Base-by-base conservation (phyloP, 2,329 filamentous ascomycete species). In the Albifimbria verrucaria region DNA sequence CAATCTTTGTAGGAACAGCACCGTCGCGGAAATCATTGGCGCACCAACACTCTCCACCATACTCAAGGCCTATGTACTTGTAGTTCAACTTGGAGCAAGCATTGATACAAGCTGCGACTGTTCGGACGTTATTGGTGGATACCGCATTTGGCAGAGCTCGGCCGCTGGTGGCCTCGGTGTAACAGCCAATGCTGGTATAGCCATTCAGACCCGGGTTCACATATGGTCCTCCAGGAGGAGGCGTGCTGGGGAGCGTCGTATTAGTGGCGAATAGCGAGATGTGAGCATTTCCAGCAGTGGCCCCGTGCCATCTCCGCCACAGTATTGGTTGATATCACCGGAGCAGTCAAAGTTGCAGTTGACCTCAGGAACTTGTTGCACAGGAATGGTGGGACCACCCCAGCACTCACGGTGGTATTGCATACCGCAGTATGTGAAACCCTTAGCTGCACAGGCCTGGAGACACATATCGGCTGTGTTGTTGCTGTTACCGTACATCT, bases 311-410 rank as follows among this genome's bases (percentile, higher is more conserved):
- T 24, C 18, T 48, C 46, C 46, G n/a, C 46, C 46, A 21, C 46
- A 48, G 17, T 36, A 48, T 26, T 48, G 46, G 25, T 32, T 9
- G 25, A 36, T 15, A 15, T 48, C 46, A 20, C 46, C 46, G 22
- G 46, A n/a, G 46, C 46, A 48, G 25, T 48, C 46, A 20, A 32
- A 48, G 46, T 48, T 48, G 46, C 46, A 48, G 46, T 36, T 36
- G 46, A 32, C 10, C 20, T 48, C 46, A 26, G 23, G 17, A 18
- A 48, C 46, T 26, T 48, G 24, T 17, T 25, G 24, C 9, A 21
- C 26, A 7, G 46, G 46, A 2, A 18, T 11, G 4, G 11, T 20
- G 3, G 46, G 25, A 11, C 46, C 46, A 20, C 46, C 46, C 46
- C 46, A 48, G 25, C 46, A 48, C 26, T 48, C 46, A 5, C 46